A percentile compares a stretch with the other conserved stretches of the same genome.
These are phyloP conservation scores for Nothophytophthora sp. DNA, from an alignment of 352 stramenopile species.

Conservation along the genomic window DNA sequence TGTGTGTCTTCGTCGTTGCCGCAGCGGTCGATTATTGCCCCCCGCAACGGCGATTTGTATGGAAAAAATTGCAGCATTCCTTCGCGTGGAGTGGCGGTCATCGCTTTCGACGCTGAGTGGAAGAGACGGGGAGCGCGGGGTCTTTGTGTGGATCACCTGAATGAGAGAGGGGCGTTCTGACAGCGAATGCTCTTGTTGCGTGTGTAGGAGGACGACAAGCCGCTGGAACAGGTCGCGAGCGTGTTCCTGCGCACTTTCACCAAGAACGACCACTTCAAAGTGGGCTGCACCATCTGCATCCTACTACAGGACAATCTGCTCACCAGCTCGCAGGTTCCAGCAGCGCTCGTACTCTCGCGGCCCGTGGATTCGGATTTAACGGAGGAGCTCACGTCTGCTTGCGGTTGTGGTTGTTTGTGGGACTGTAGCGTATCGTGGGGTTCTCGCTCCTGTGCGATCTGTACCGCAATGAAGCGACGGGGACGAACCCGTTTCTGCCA, in stretches of 20 bases:
- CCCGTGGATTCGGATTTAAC: background rate
- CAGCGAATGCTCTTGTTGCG: slow-evolving; percentile 1
- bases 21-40: background rate
- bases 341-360: background rate
- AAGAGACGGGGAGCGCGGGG: slow-evolving; percentile 16
- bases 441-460: slow-evolving; percentile 87
- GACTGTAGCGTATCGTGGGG: slow-evolving; percentile 76
- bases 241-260: slow-evolving; percentile 81
- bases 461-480: slow-evolving; percentile 75
- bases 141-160: slow-evolving; percentile 12
- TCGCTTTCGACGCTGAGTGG: too few species aligned
- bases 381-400: too few species aligned
- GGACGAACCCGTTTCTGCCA: slow-evolving; percentile 86
- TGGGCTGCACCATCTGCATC: slow-evolving; percentile 90
- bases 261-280: slow-evolving; percentile 91
- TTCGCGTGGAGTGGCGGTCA: too few species aligned
- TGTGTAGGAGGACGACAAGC: slow-evolving; percentile 85
- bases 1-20: too few species aligned
- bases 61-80: slow-evolving; percentile 1
- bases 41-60: background rate
- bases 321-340: slow-evolving; percentile 79
- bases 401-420: too few species aligned
- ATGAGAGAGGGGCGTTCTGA: slow-evolving; percentile 8
- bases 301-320: slow-evolving; percentile 91
- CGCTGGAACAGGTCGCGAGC: slow-evolving; percentile 68